Evolutionary conservation across 2,329 filamentous ascomycete species (phyloP).

Genomic region (Endocalyx cinctus): DNA sequence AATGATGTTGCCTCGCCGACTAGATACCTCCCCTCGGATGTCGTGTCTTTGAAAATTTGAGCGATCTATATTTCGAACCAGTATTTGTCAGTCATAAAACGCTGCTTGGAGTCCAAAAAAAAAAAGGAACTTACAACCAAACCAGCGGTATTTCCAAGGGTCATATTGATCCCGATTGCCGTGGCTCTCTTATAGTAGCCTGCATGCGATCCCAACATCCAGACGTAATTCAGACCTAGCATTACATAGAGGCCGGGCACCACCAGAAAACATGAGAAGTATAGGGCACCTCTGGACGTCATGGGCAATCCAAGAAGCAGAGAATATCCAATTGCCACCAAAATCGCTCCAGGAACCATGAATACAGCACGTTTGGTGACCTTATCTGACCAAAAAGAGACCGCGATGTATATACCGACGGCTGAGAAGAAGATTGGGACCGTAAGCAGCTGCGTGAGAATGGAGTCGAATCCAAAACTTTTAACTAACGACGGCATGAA

Average conservation of each 20-base stretch:
- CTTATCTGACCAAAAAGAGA: constrained; percentile 9
- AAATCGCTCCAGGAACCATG: constrained; percentile 5
- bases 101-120: too few species aligned
- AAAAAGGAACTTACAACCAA: constrained; percentile 3
- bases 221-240: constrained; percentile 6
- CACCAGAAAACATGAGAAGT: constrained; percentile 43
- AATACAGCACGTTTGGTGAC: constrained; percentile 7
- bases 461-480: constrained; percentile 6
- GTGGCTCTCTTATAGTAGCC: constrained; percentile 5
- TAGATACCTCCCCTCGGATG: constrained; percentile 4
- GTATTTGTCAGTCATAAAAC: too few species aligned
- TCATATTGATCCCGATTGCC: constrained; percentile 6
- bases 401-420: constrained; percentile 4
- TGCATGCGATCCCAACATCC: constrained; percentile 5
- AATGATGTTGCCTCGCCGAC: constrained; percentile 2
- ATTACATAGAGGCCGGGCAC: constrained; percentile 24
- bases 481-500: constrained; percentile 6
- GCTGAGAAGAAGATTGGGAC: constrained; percentile 7
- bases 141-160: constrained; percentile 5
- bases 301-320: constrained; percentile 7
- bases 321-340: constrained; percentile 5
- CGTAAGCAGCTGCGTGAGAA: constrained; percentile 6
- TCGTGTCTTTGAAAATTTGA: constrained; percentile 6
- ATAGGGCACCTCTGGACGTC: constrained; percentile 3
- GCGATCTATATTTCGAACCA: constrained; percentile 3